Conservation (phyloP, 1,284 basidiomycete genomes). For the Bondarzewia mesenterica region DNA sequence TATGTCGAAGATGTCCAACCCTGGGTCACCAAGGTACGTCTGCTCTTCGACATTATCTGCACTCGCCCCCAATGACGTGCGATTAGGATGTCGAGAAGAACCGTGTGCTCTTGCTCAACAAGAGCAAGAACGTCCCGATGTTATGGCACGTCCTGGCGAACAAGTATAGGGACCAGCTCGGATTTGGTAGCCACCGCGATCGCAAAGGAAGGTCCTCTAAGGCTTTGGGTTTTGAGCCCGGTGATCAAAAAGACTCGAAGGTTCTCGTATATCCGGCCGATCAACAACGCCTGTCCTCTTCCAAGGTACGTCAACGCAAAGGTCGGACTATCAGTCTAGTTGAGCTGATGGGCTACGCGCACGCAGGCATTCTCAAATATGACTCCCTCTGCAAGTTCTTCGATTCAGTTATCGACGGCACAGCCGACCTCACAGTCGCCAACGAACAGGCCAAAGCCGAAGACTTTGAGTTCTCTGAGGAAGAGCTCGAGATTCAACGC, state of each 20-base stretch:
- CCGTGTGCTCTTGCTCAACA: conserved; percentile 70
- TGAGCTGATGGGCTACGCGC: no score
- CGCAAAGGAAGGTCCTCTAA: conserved; percentile 49
- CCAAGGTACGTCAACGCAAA: conserved; percentile 43
- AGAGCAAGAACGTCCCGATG: conserved; percentile 71
- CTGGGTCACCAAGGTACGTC: conserved; percentile 56
- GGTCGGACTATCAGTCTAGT: no score
- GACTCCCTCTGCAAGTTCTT: conserved; percentile 64
- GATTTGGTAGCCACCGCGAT: conserved; percentile 65
- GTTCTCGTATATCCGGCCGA: conserved; percentile 59
- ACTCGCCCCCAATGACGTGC: not conserved
- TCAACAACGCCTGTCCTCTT: conserved; percentile 47
- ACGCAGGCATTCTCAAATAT: conserved; percentile 51
- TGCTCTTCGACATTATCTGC: not conserved
- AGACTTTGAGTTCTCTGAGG: conserved; percentile 32
- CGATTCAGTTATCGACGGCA: conserved; percentile 57
- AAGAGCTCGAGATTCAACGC: conserved; percentile 40
- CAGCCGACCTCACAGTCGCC: conserved; percentile 39
- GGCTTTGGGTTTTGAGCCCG: conserved; percentile 45
- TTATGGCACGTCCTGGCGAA: conserved; percentile 82
- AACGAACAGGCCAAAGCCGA: conserved; percentile 28
- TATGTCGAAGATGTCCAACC: conserved; percentile 46
- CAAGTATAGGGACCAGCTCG: conserved; percentile 60
- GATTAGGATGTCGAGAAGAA: conserved; percentile 43
- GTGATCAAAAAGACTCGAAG: conserved; percentile 49